Evolutionary conservation across 2,329 filamentous ascomycete species (phyloP).

Genomic region (Sarocladium oryzae): DNA sequence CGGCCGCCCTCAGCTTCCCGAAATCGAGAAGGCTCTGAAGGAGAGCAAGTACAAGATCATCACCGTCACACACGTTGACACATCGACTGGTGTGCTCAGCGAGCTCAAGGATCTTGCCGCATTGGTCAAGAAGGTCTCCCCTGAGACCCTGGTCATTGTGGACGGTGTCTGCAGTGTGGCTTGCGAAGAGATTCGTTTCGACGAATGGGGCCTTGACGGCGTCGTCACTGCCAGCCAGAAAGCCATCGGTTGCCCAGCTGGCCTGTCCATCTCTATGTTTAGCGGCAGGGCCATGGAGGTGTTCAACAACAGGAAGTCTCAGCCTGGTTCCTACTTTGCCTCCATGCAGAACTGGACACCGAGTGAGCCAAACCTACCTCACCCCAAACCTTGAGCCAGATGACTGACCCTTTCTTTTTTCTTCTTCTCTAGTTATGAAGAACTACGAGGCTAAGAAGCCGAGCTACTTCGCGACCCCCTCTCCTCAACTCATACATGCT

Average conservation of each 20-base stretch:
- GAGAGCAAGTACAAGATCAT: constrained; percentile 91
- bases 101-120: constrained; percentile 81
- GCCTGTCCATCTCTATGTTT: constrained; percentile 89
- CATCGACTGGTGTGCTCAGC: constrained; percentile 89
- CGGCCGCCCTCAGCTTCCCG: constrained; percentile 74
- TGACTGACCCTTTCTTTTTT: not conserved
- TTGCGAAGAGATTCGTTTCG: constrained; percentile 91
- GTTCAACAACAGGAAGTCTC: constrained; percentile 74
- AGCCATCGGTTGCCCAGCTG: constrained; percentile 91
- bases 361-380: constrained; percentile 46
- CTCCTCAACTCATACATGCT: constrained; percentile 87
- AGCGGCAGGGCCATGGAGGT: constrained; percentile 79
- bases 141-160: constrained; percentile 84
- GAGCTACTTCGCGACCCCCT: constrained; percentile 95
- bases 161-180: constrained; percentile 97
- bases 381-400: not conserved
- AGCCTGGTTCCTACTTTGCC: constrained; percentile 84
- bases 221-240: constrained; percentile 95
- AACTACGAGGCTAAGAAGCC: constrained; percentile 98
- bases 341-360: constrained; percentile 97
- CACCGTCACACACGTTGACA: constrained; percentile 95
- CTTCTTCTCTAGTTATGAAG: constrained; percentile 73
- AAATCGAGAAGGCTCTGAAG: constrained; percentile 82
- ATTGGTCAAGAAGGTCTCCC: constrained; percentile 78
- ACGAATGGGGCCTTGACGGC: constrained; percentile 87